Base-by-base conservation (phyloP, 192 early-diverging fungal species). In the Physocladia obscura region DNA sequence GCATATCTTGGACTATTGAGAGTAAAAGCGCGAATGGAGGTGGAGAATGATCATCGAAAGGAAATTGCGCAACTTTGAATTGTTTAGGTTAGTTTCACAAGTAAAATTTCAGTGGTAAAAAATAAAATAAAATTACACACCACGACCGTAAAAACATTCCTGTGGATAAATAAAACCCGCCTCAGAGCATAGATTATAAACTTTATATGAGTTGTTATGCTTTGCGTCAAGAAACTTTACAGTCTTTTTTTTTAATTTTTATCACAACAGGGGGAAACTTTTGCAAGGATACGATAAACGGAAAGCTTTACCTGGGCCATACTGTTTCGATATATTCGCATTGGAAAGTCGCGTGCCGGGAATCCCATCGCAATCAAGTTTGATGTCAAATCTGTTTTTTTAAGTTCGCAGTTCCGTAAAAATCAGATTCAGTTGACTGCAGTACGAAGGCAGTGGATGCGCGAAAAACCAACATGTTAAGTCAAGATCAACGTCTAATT, bases 161-260 rank as follows among this genome's bases (percentile, higher is more conserved):
- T 74, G 51, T 6, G 79, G 74, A 71, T 88, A 88, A 19, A 59
- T 49, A 37, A 75, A 36, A 30, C 57, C 35, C n/a, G 57, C 73
- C 55, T 88, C 87, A 3, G 80, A 81, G 51, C 87, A 79, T 80
- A 89, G 57, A 51, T 89, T 89, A 70, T 82, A 89, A 21, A 89
- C 79, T 72, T 87, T 89, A 70, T 86, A 89, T 56, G 82, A 60
- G 3, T 49, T 69, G 26, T 17, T 58, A 50, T 87, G 85, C 44
- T 67, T 72, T 36, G 36, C 57, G 40, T 87, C 82, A 27, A 88
- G 71, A 65, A 82, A 88, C 38, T 84, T 88, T 56, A 62, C 5
- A 1, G 31, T 32, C 61, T 62, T 26, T 32, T 13, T 58, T 31
- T 22, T 22, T 13, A n/a, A 0, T 44, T 44, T 44, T 44, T 44